Conservation (phyloP, 2,329 filamentous ascomycete genomes). For the Fusarium concolor region DNA sequence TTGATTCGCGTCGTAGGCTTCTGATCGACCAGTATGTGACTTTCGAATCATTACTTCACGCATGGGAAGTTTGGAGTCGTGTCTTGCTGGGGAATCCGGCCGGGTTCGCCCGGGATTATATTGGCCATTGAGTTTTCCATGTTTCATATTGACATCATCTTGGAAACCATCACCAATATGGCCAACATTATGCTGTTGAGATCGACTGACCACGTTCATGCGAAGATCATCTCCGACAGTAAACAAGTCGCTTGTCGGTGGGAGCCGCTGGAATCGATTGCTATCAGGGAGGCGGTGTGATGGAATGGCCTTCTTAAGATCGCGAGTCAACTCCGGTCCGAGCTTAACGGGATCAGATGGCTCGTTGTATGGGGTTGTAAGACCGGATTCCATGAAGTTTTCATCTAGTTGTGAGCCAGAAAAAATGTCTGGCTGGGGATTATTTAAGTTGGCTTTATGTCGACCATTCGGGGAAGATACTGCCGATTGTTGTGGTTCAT, state of each 20-base stretch:
- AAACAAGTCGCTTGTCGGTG: constrained; percentile 30
- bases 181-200: constrained; percentile 41
- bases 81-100: constrained; percentile 42
- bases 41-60: constrained; percentile 52
- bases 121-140: constrained; percentile 31
- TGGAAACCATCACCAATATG: constrained; percentile 52
- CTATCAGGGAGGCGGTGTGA: constrained; percentile 21
- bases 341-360: constrained; percentile 42
- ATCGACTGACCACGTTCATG: constrained; percentile 51
- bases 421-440: constrained; percentile 48
- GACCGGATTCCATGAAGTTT: constrained; percentile 54
- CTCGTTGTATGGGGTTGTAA: constrained; percentile 53
- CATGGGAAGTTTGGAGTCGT: constrained; percentile 53
- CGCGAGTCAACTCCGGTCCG: constrained; percentile 40
- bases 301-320: constrained; percentile 41
- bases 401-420: constrained; percentile 55
- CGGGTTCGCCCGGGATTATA: constrained; percentile 32
- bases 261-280: constrained; percentile 23
- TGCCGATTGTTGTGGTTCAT: constrained; percentile 34
- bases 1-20: constrained; percentile 35
- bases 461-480: constrained; percentile 39
- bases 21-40: constrained; percentile 41
- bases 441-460: constrained; percentile 23
- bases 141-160: constrained; percentile 34
- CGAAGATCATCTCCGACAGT: constrained; percentile 53